Evolutionary conservation across 1,284 basidiomycete genomes (phyloP), one percentile per base, ranked within the genome.

Genomic region (Fomitopsis palustris): DNA sequence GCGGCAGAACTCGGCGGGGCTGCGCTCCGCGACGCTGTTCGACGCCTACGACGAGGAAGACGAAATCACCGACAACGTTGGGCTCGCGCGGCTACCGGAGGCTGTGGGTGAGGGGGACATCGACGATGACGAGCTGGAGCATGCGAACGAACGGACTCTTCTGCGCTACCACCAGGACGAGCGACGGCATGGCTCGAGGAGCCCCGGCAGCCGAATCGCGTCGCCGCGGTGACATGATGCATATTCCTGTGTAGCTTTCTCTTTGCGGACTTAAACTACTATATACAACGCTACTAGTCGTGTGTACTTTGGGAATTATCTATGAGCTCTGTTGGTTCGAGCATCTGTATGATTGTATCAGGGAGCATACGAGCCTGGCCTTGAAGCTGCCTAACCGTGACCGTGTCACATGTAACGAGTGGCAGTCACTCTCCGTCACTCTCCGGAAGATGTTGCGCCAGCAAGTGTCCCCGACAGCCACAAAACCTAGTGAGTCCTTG

Each of bases 21-120:
- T 87, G 67, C 82, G 84, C 45, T 77, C 81, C 65, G 76, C 77
- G 17, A 84, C 84, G 38, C 72, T 91, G 21, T 91, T 89, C 72
- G 83, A 79, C 68, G 78, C 87, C 27, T 88, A 86, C 64, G 86
- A 83, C 65, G 77, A 72, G 49, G 77, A 71, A 31, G 73, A 69
- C 38, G 71, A 62, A 42, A 55, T 65, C n/a, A 65, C 63, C 35
- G 67, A 71, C 35, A 64, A 55, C 51, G 64, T 73, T 3, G 69
- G 67, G 8, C 54, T 74, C 49, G 63, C 65, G 49, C 61, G 68
- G 57, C 64, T 76, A 43, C 67, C 65, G 27, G 73, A 75, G 62
- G 70, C 65, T 23, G 72, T 73, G 51, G 74, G n/a, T n/a, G n/a
- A 71, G 56, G 70, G 64, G 37, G 64, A 62, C 51, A 70, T 72